Evolutionary conservation across 371 early-diverging fungal species (phyloP), one percentile per base, ranked within the genome.

Genomic region (Capillidium heterosporum): DNA sequence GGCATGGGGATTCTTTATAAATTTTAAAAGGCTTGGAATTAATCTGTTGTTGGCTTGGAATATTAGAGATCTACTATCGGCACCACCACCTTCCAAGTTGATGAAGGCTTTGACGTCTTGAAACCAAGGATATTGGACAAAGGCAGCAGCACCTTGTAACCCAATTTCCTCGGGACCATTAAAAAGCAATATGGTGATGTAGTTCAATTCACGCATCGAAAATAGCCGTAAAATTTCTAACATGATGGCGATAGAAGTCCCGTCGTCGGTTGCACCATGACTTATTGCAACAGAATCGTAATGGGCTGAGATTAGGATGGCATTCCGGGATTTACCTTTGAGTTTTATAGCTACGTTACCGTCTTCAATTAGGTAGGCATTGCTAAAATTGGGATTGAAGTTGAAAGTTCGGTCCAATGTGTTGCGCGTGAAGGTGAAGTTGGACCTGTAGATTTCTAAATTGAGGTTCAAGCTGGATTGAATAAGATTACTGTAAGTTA

Each of bases 1-100:
- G 39, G 70, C 70, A 32, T 69, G 66, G 1, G 78, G 76, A 31
- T 62, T 50, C 19, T 71, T 73, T 24, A 71, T 72, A 0, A 71
- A 68, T 15, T 65, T 64, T 29, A 59, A 55, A 4, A 70, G 68
- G 13, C 67, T 62, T 15, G 59, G 57, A 35, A 83, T 71, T 41
- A 63, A 64, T 39, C 70, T 61, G 55, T n/a, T n/a, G n/a, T n/a
- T n/a, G n/a, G 39, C 5, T 39, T 39, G 39, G 15, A 39, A 39
- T 39, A 39, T 8, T 39, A 39, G 39, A 39, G 39, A 5, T 39
- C 15, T 39, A 8, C 39, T 15, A 39, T 15, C 39, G 5, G 15
- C 39, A 39, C 39, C 39, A 8, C 8, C 5, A 39, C 8, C 39
- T 15, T 39, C 39, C 5, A 39, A 15, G 39, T 39, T 39, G 15